Evolutionary conservation across 2,329 filamentous ascomycete genomes (phyloP), one percentile per base, ranked within the genome.

Genomic region (Lasiodiplodia sp.): DNA sequence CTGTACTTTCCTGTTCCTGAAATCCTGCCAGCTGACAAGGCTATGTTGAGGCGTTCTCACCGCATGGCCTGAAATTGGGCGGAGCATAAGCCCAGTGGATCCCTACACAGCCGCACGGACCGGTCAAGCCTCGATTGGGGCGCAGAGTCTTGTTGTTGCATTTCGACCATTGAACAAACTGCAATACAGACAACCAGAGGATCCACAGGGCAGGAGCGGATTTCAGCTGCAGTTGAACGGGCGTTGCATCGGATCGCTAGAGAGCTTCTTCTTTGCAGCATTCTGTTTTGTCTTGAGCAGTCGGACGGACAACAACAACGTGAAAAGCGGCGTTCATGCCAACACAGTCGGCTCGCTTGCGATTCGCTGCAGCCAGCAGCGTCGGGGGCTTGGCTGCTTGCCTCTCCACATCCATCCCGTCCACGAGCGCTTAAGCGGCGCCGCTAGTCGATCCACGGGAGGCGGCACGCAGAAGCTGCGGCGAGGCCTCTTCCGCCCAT

Each of bases 31-130:
- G 44, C 44, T 47, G n/a, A 47, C 44, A 47, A 47, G 44, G 44
- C 44, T 21, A 47, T 47, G 44, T 47, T 10, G 18, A 4, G 7
- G 44, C 44, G n/a, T 47, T 47, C 44, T 47, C 44, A 47, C 44
- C 44, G 44, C 44, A 47, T 47, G 44, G 44, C 44, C 44, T 47
- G 44, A 47, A 47, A 47, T 47, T 47, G 44, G 44, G 44, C 44
- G 44, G 44, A 47, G 44, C 44, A 47, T 47, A 47, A 47, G 44
- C 44, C 18, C 44, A 21, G 44, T 21, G 44, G 44, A 47, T 18
- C 31, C 31, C 18, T 11, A 10, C 44, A 47, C 44, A 47, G 44
- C 44, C 44, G 44, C 44, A 47, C 44, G 44, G 44, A 4, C n/a
- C n/a, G 40, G 44, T n/a, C 44, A 47, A 47, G 18, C n/a, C 44